Base-by-base conservation (phyloP, 805 yeast species). In the Ogataea salicorniae region DNA sequence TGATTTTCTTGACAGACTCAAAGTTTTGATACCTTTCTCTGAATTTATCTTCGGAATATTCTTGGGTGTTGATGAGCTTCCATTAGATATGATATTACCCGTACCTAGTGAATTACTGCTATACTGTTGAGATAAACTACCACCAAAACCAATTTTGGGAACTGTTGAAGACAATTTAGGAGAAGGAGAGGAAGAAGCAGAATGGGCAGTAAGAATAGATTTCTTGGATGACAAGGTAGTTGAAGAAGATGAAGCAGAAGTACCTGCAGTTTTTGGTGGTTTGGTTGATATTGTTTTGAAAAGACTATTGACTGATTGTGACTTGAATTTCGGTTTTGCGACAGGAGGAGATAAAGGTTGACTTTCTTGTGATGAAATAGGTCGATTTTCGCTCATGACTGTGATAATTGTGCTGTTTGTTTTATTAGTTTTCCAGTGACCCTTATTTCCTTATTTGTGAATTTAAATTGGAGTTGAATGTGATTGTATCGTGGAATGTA, bases 281-380 rank as follows among this genome's bases (percentile, higher is more conserved):
- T 39, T 33, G 5, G 41, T 15, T 14, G 55, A 37, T 20, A 47
- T 22, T 15, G 47, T 53, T 37, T 56, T 58, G 57, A 62, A 62
- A 2, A 61, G 49, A 39, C 46, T 53, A 38, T 59, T 60, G 22
- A 56, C 63, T 15, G 65, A 59, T 42, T 60, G 64, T 15, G 66
- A 57, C 44, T 58, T 59, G 54, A 60, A 55, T 42, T 54, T 59
- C 34, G 57, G 56, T 39, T 46, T 49, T 5, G 55, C 34, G 13
- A 2, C 31, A n/a, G 41, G 36, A 14, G 31, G 26, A 14, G 35
- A 14, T 37, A 17, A 22, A 11, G 33, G 33, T 9, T 13, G 8
- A 14, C 20, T 14, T 5, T n/a, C 34, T 14, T 23, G 15, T 6
- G 29, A 17, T 5, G 31, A 5, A 20, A 14, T 14, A 13, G 39